Percentiles rank a stretch among this genome's conserved stretches.
Evolutionary conservation across 2,329 filamentous ascomycete genomes (phyloP).

Genomic region (Trichoderma aggressivum): DNA sequence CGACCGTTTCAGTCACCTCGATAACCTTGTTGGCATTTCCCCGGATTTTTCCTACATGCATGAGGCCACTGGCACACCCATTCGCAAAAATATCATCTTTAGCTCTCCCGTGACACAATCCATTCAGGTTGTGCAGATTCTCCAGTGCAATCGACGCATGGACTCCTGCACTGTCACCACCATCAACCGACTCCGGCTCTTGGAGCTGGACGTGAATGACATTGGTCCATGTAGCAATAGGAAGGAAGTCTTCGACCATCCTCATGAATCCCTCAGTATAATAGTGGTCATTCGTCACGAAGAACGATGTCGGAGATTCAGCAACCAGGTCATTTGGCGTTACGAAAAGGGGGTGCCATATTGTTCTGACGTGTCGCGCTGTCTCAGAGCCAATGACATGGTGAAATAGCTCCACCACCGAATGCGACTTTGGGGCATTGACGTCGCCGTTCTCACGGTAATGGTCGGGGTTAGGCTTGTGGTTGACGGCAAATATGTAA

Average conservation of each 20-base stretch:
- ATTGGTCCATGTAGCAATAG: slow-evolving; percentile 46
- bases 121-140: slow-evolving; percentile 53
- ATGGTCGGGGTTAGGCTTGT: slow-evolving; percentile 48
- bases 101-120: slow-evolving; percentile 47
- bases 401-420: slow-evolving; percentile 57
- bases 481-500: slow-evolving; percentile 61
- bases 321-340: slow-evolving; percentile 60
- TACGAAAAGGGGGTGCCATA: slow-evolving; percentile 49
- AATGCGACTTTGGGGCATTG: slow-evolving; percentile 41
- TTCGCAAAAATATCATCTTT: slow-evolving; percentile 41
- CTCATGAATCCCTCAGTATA: slow-evolving; percentile 48
- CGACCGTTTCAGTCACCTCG: slow-evolving; percentile 39
- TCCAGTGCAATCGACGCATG: slow-evolving; percentile 42
- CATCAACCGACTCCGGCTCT: slow-evolving; percentile 20
- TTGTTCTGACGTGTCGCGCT: slow-evolving; percentile 48
- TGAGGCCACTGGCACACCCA: slow-evolving; percentile 42
- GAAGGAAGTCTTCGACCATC: slow-evolving; percentile 44
- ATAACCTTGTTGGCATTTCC: slow-evolving; percentile 21
- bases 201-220: slow-evolving; percentile 44
- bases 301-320: slow-evolving; percentile 45
- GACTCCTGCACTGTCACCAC: slow-evolving; percentile 34
- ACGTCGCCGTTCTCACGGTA: slow-evolving; percentile 22
- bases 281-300: slow-evolving; percentile 59
- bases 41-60: slow-evolving; percentile 42
- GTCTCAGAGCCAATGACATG: slow-evolving; percentile 44